Evolutionary conservation across 768 basidiomycete genomes (phyloP).

Genomic region (Austroboletus festivus): DNA sequence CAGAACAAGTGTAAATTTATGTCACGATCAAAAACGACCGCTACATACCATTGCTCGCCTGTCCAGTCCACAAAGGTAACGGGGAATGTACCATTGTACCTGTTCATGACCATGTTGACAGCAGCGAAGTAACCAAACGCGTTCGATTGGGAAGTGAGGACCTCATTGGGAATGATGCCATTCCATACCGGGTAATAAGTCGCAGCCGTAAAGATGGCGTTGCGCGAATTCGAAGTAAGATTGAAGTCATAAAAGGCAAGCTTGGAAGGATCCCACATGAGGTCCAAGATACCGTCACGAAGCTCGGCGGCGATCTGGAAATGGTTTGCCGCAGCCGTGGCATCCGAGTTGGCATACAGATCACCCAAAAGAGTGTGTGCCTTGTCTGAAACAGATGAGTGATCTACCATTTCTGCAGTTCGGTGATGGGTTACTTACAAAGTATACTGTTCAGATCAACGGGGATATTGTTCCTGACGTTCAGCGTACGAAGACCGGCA

Average conservation of each 20-base stretch:
- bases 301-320: constrained; percentile 52
- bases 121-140: constrained; percentile 74
- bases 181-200: constrained; percentile 87
- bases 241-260: constrained; percentile 94
- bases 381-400: constrained; percentile 45
- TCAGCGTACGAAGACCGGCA: constrained; percentile 64
- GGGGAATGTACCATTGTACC: constrained; percentile 87
- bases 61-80: constrained; percentile 68
- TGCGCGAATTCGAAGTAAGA: constrained; percentile 61
- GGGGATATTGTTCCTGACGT: constrained; percentile 66
- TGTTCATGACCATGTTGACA: constrained; percentile 73
- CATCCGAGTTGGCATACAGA: constrained; percentile 53
- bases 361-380: constrained; percentile 57
- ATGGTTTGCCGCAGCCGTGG: constrained; percentile 47
- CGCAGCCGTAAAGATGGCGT: constrained; percentile 66
- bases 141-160: constrained; percentile 52
- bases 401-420: constrained; percentile 2
- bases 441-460: constrained; percentile 84
- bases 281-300: constrained; percentile 73
- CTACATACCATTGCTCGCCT: constrained; percentile 72
- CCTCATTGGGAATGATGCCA: constrained; percentile 74
- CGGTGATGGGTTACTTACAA: constrained; percentile 64
- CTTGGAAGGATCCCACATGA: constrained; percentile 79
- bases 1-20: too few species aligned
- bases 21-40: background rate